Conservation (phyloP, 768 basidiomycete genomes). For the Podaxis sp. region DNA sequence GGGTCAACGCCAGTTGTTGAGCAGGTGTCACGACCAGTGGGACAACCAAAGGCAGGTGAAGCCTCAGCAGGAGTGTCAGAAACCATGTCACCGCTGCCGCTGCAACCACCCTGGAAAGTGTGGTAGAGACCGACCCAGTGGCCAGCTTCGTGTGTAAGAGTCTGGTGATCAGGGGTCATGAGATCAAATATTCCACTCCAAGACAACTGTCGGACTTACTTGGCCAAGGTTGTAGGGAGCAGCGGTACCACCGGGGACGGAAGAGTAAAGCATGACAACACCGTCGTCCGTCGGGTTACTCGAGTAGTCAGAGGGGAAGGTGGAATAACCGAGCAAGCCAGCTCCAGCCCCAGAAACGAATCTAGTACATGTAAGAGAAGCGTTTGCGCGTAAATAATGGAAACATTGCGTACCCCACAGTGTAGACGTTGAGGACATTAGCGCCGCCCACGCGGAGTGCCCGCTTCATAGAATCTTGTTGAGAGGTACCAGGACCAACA, state of each 20-base stretch:
- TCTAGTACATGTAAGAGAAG: slow-evolving; percentile 18
- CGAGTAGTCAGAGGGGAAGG: slow-evolving; percentile 45
- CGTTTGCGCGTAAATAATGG: neutral
- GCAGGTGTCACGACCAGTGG: slow-evolving; percentile 35
- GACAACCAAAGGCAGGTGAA: slow-evolving; percentile 41
- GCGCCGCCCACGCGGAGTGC: slow-evolving; percentile 39
- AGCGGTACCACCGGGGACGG: slow-evolving; percentile 41
- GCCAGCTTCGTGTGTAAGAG: slow-evolving; percentile 54
- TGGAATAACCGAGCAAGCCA: slow-evolving; percentile 53
- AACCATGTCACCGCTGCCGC: slow-evolving; percentile 38
- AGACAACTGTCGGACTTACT: slow-evolving; percentile 18
- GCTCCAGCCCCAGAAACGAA: slow-evolving; percentile 35
- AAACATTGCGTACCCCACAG: slow-evolving; percentile 37
- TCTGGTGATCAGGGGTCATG: slow-evolving; percentile 24
- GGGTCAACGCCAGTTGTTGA: slow-evolving; percentile 38
- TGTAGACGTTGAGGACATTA: slow-evolving; percentile 47
- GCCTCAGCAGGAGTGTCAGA: slow-evolving; percentile 47
- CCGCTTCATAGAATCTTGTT: slow-evolving; percentile 49
- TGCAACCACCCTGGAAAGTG: slow-evolving; percentile 54
- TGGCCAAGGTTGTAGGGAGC: slow-evolving; percentile 41
- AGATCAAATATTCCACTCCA: neutral
- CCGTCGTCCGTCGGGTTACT: slow-evolving; percentile 45
- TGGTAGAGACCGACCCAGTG: slow-evolving; percentile 62
- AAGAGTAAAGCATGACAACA: slow-evolving; percentile 41
- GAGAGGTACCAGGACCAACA: slow-evolving; percentile 30